Evolutionary conservation across 768 basidiomycete genomes (phyloP).

Genomic region (Panaeolus papilionaceus): DNA sequence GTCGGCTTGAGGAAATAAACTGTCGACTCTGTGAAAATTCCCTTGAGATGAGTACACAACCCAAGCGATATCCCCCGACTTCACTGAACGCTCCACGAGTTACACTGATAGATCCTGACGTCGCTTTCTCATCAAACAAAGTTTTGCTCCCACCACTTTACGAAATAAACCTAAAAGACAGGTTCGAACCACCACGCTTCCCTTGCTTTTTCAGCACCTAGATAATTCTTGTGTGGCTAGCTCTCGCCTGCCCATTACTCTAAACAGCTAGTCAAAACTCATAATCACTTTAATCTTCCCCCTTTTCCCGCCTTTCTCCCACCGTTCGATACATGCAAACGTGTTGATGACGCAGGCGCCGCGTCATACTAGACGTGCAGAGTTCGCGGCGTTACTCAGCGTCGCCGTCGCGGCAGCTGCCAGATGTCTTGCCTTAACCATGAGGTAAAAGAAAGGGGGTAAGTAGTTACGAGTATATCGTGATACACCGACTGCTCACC

Average conservation of each 20-base stretch:
- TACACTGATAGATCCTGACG: constrained; percentile 8
- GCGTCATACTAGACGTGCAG: not conserved
- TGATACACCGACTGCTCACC: not conserved
- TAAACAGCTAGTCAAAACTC: constrained; percentile 12
- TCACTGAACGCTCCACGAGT: not conserved
- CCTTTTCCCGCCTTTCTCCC: not conserved
- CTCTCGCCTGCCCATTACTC: not conserved
- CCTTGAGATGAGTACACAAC: not conserved
- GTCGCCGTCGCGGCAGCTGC: not conserved
- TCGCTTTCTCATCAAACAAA: constrained; percentile 6
- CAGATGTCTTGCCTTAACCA: not conserved
- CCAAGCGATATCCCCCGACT: not conserved
- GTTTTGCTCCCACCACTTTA: constrained; percentile 1
- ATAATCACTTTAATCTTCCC: constrained; percentile 5
- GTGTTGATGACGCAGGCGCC: constrained; percentile 4
- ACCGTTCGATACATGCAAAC: not conserved
- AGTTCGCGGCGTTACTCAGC: too few species aligned
- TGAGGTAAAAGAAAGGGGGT: not conserved
- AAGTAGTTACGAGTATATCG: not conserved
- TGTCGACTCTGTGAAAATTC: constrained; percentile 8
- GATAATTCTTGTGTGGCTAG: not conserved
- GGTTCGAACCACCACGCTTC: not conserved
- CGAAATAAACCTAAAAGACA: constrained; percentile 8
- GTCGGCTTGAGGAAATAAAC: constrained; percentile 11
- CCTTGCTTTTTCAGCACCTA: not conserved